These are phyloP conservation scores for Suhomyces emberorum DNA, from an alignment of 805 yeast genomes.

Conservation along the genomic window DNA sequence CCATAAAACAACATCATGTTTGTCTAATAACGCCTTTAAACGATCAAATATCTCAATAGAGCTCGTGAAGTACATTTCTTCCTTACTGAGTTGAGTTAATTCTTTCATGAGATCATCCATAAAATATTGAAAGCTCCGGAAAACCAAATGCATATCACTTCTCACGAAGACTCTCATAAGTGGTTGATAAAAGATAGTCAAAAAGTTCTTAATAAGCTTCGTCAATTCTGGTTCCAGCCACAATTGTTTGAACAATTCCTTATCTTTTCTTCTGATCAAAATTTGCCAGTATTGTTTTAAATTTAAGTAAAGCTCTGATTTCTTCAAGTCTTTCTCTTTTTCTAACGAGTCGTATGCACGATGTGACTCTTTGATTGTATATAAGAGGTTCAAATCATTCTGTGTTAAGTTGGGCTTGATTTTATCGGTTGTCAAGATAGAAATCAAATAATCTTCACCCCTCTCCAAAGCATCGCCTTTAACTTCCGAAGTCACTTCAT, in stretches of 20 bases:
- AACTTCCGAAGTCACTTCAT: constrained; percentile 12
- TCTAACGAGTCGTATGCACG: constrained; percentile 18
- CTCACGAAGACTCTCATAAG: constrained; percentile 35
- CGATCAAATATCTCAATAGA: constrained; percentile 63
- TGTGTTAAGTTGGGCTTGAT: constrained; percentile 17
- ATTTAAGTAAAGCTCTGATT: constrained; percentile 43
- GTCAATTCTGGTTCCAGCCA: constrained; percentile 87
- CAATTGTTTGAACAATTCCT: constrained; percentile 65
- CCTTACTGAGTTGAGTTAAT: constrained; percentile 54
- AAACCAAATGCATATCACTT: constrained; percentile 37
- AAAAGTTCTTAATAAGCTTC: constrained; percentile 66
- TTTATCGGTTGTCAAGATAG: constrained; percentile 19
- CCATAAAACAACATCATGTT: constrained; percentile 71
- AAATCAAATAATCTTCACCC: constrained; percentile 20
- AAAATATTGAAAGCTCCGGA: constrained; percentile 36
- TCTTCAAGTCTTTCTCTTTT: constrained; percentile 9
- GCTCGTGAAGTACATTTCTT: constrained; percentile 44
- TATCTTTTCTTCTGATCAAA: constrained; percentile 69
- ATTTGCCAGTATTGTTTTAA: constrained; percentile 62
- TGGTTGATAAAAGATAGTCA: constrained; percentile 46
- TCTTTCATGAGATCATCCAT: constrained; percentile 60
- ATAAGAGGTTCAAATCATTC: not conserved
- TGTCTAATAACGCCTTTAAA: constrained; percentile 61
- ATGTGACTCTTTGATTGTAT: constrained; percentile 15
- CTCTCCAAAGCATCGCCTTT: constrained; percentile 14